Evolutionary conservation across 2,329 filamentous ascomycete species (phyloP), one percentile per base, ranked within the genome.

Genomic region (Penicillium paneum): DNA sequence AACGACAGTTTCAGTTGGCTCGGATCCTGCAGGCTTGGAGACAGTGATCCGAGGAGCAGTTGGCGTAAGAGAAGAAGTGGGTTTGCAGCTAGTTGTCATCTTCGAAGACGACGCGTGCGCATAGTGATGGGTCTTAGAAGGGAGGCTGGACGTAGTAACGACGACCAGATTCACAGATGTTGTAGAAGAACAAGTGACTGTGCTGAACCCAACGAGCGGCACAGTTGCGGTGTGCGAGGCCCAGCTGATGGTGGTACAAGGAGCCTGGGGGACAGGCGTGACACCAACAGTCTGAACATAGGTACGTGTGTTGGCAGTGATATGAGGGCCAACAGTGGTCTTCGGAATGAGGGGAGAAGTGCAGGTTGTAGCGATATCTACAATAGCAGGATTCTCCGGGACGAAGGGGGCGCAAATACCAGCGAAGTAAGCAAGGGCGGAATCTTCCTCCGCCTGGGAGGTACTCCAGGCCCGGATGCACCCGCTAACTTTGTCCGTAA

Each of bases 381-480:
- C 81, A 52, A 80, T 79, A 38, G 79, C 88, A 24, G 91, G 90
- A 81, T 96, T 96, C 69, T 81, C 64, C 8, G 81, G 78, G 36
- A 89, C 81, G 73, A 88, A 86, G 45, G 82, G 77, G 54, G 88
- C 90, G 77, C 92, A 97, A 75, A 96, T 89, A 71, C 91, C 91
- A 75, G 91, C 88, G 79, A 96, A 87, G 83, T 89, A 96, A 64
- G 83, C 81, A 57, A 93, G 81, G 52, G 90, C 89, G 66, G 85
- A 77, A 43, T 83, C 78, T 62, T 91, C 80, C 67, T 88, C 81
- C 47, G 83, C 76, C 58, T 86, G 81, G 49, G 81, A 80, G 57
- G 80, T 80, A 59, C 85, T 87, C 80, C 91, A 86, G 54, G 91
- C 83, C 65, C 86, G 83, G 64, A 97, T 80, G 77, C 92, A 97